Percentiles rank a stretch among this genome's conserved stretches.
These are phyloP conservation scores for Micromonas commoda DNA, from an alignment of 139 green algal species.

Conservation along the genomic window DNA sequence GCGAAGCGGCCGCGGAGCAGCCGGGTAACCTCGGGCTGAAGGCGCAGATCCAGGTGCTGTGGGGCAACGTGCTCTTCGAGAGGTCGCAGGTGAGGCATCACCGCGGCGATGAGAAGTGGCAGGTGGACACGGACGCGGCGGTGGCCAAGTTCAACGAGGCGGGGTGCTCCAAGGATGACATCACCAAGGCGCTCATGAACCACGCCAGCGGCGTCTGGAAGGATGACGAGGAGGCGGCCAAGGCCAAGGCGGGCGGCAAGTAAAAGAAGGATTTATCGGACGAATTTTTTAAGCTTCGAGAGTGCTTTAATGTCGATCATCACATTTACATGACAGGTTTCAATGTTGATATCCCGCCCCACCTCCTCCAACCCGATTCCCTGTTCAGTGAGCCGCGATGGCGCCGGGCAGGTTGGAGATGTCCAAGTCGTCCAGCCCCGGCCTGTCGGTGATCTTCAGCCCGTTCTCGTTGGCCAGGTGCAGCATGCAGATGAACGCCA, in stretches of 20 bases:
- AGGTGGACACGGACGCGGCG: constrained; percentile 13
- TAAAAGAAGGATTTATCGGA: too few relatives aligned
- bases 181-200: constrained; percentile 23
- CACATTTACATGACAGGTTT: too few relatives aligned
- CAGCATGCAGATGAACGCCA: constrained; percentile 96
- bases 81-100: constrained; percentile 11
- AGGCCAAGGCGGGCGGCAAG: not conserved
- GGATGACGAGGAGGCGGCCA: constrained; percentile 4
- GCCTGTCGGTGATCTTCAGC: constrained; percentile 44
- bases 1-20: not conserved
- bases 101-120: constrained; percentile 30
- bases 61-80: constrained; percentile 40
- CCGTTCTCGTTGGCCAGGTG: constrained; percentile 92
- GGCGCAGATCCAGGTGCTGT: constrained; percentile 35
- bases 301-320: too few relatives aligned
- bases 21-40: not conserved
- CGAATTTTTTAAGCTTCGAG: too few relatives aligned
- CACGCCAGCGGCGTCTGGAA: constrained; percentile 1
- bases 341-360: too few relatives aligned
- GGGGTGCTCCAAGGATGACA: constrained; percentile 24
- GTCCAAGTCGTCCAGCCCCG: constrained; percentile 16
- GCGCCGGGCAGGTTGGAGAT: too few relatives aligned
- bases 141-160: constrained; percentile 39
- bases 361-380: too few relatives aligned
- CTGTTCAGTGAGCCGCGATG: too few relatives aligned